phyloP scores from a whole-genome alignment of 1,284 basidiomycete species.

The Jaminaea rosea region DNA sequence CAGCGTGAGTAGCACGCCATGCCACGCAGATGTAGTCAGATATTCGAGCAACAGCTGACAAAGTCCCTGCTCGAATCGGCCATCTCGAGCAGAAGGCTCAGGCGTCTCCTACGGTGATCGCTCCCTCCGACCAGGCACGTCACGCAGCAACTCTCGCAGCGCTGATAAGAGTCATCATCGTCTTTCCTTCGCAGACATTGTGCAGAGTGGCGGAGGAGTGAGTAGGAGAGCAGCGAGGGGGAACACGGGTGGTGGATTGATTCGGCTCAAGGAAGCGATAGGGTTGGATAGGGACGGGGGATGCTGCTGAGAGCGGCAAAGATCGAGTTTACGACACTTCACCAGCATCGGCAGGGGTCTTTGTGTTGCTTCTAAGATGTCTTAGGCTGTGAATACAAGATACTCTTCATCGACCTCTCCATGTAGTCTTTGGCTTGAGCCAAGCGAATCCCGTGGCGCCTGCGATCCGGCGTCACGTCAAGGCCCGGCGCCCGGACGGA shows the following conservation, averaged over 20 bases:
- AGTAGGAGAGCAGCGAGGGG: slow-evolving; percentile 48
- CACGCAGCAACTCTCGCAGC: slow-evolving; percentile 2
- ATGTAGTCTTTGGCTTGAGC: too few species aligned
- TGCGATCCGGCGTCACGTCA: too few species aligned
- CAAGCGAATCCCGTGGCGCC: too few species aligned
- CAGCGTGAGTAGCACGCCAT: slow-evolving; percentile 52
- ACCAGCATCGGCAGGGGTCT: too few species aligned
- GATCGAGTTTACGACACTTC: too few species aligned
- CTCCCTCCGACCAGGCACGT: slow-evolving; percentile 3
- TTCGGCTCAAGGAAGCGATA: slow-evolving; percentile 21
- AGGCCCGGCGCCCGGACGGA: too few species aligned
- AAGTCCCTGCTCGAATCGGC: too few species aligned
- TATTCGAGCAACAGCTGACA: too few species aligned
- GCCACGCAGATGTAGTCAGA: too few species aligned
- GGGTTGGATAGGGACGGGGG: slow-evolving; percentile 19
- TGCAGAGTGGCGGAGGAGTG: background rate
- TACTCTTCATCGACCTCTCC: too few species aligned
- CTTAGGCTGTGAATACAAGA: too few species aligned
- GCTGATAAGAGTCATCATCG: background rate
- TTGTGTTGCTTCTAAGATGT: too few species aligned
- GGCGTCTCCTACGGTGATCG: slow-evolving; percentile 95
- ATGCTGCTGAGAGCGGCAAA: slow-evolving; percentile 11
- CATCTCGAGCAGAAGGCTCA: slow-evolving; percentile 55
- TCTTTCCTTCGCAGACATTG: background rate
- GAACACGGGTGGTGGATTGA: slow-evolving; percentile 68